phyloP scores from a whole-genome alignment of 2,329 filamentous ascomycete species.

The Phaeosphaeria sp. region DNA sequence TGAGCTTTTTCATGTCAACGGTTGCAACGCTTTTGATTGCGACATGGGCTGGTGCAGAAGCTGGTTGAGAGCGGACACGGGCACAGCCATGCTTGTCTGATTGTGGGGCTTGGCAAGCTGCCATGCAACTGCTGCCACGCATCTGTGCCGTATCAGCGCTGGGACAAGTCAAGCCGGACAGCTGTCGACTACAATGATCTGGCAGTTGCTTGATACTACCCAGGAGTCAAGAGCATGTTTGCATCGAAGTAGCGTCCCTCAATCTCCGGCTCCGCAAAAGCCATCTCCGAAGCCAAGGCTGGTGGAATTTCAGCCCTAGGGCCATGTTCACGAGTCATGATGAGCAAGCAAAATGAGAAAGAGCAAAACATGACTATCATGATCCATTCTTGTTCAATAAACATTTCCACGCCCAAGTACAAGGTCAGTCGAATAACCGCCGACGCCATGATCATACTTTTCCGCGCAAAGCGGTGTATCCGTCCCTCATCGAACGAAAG shows the following conservation, averaged over 20 bases:
- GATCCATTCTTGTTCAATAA: constrained; percentile 17
- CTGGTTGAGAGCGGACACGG: background rate
- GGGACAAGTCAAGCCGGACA: background rate
- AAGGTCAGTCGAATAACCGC: constrained; percentile 22
- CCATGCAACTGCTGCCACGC: background rate
- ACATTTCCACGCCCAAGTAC: constrained; percentile 24
- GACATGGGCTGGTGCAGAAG: background rate
- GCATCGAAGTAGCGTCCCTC: background rate
- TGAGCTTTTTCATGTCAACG: background rate
- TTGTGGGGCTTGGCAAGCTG: background rate
- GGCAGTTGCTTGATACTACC: background rate
- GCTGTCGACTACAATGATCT: background rate
- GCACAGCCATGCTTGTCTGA: background rate
- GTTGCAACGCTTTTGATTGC: background rate
- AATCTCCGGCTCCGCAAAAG: background rate
- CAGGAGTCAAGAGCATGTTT: background rate
- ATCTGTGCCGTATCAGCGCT: background rate
- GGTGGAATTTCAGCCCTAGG: background rate
- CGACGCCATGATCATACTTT: constrained; percentile 30
- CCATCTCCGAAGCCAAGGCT: background rate
- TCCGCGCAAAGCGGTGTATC: constrained; percentile 7
- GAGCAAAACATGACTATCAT: constrained; percentile 3
- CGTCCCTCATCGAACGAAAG: constrained; percentile 1
- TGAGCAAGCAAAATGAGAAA: background rate
- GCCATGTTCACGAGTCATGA: background rate